A percentile compares a stretch with the other conserved stretches of the same genome.
phyloP scores from a whole-genome alignment of 2,329 filamentous ascomycete species.

The Talaromyces sp. region DNA sequence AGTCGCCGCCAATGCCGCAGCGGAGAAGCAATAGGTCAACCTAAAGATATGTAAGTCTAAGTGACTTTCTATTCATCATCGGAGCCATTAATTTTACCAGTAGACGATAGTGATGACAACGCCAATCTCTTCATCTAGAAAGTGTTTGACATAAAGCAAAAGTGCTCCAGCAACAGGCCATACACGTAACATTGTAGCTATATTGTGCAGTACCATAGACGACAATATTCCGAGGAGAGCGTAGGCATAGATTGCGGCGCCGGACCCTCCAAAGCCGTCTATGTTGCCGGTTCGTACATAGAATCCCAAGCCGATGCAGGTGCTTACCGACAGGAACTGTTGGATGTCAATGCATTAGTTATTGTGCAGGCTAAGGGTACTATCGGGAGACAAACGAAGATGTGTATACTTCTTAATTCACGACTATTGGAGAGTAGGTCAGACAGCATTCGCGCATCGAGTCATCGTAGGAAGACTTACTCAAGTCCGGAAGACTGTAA shows the following conservation, averaged over 20 bases:
- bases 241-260: neutral
- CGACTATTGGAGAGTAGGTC: neutral
- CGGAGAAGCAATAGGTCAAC: neutral
- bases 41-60: neutral
- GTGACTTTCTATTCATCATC: neutral
- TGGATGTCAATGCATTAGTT: neutral
- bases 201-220: neutral
- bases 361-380: neutral
- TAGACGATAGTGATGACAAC: neutral
- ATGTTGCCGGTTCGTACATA: neutral
- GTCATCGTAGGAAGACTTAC: neutral
- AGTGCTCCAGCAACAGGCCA: neutral
- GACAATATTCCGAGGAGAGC: neutral
- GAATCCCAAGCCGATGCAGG: neutral
- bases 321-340: neutral
- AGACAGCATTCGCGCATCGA: neutral
- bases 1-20: neutral
- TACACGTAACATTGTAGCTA: neutral
- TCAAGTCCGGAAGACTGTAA: neutral
- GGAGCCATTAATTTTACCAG: neutral
- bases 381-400: neutral
- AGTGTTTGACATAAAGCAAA: neutral
- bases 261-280: neutral
- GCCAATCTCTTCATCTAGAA: neutral
- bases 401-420: neutral